Evolutionary conservation across 306 rosid genomes (phyloP), one percentile per base, ranked within the genome.

Genomic region (Argentina anserina): DNA sequence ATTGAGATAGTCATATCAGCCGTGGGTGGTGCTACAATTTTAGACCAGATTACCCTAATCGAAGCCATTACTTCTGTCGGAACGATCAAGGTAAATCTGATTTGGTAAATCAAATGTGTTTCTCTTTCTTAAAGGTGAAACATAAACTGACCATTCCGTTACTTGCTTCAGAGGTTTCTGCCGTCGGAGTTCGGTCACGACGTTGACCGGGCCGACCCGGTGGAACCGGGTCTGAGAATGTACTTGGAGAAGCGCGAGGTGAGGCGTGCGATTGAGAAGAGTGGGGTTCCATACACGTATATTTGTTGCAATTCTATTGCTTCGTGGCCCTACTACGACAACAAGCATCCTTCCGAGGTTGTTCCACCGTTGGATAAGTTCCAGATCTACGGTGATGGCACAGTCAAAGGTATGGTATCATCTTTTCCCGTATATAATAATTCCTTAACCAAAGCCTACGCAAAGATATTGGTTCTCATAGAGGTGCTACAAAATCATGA

Each of bases 141-240:
- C 0, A 23, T n/a, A 25, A 18, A 17, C 8, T 60, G 36, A 15
- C 65, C 21, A 23, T 59, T 2, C 2, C 2, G 40, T 46, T 17
- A 28, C 9, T 41, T 45, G 17, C 20, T 33, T 67, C 81, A 90
- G 96, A 87, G 96, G 62, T 87, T 87, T 75, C 15, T 87, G 72
- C 96, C 96, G 3, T 87, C 96, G 0, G 96, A 90, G 67, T 90
- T 90, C 58, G 96, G 96, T 33, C 92, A 90, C 11, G 96, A 90
- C 4, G 89, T 86, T 46, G 92, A 90, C 26, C 81, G 90, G 42
- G 87, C 92, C 3, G 79, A 82, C 37, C 96, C 96, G 3, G 96
- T 90, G 17, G 90, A 86, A 41, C 96, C 96, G 3, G 96, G 96
- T 1, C 75, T 82, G 0, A 29, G 13, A 0, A 85, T 90, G 96